Evolutionary conservation across 2,329 filamentous ascomycete genomes (phyloP), one percentile per base, ranked within the genome.

Genomic region (Camillea tinctor): DNA sequence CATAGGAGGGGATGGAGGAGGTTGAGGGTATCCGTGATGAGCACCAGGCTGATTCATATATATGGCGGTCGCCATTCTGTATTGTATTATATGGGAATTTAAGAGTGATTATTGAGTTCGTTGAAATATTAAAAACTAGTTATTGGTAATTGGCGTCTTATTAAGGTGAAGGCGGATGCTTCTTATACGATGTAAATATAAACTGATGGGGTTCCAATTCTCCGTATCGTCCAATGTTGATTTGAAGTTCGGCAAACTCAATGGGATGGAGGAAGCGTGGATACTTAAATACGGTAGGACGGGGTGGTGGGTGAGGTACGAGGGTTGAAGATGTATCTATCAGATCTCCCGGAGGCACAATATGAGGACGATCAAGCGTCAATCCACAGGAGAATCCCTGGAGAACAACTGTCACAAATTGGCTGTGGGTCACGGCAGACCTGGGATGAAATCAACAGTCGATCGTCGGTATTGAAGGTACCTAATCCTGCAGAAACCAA

Each of bases 1-100:
- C 73, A 90, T 87, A 50, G 89, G 89, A 62, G 89, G 89, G 67
- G 89, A 92, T 30, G 89, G 89, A 57, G 89, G 89, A 55, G 87
- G 84, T 70, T 87, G 85, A 54, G 85, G 85, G 70, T 84, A 83
- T 69, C 77, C 76, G 72, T 84, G 83, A 60, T 82, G 80, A 66
- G 77, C 69, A 71, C 77, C 76, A 61, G 76, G 72, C 70, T 81
- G 80, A 62, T 76, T 76, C 59, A 75, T 69, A 68, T 84, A 82
- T 68, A 81, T 73, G 59, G 78, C 72, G 59, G 76, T 74, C 61
- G 80, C 76, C 80, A 82, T 83, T 68, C 71, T 70, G 61, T 64
- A 62, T 69, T 70, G 61, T 64, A 62, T 69, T 65, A 73, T 67
- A 61, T 59, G 59, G 61, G 73, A 71, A 49, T 55, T 66, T 72